These are phyloP conservation scores for Cyclocybe cylindracea DNA, from an alignment of 768 basidiomycete species.

Conservation along the genomic window DNA sequence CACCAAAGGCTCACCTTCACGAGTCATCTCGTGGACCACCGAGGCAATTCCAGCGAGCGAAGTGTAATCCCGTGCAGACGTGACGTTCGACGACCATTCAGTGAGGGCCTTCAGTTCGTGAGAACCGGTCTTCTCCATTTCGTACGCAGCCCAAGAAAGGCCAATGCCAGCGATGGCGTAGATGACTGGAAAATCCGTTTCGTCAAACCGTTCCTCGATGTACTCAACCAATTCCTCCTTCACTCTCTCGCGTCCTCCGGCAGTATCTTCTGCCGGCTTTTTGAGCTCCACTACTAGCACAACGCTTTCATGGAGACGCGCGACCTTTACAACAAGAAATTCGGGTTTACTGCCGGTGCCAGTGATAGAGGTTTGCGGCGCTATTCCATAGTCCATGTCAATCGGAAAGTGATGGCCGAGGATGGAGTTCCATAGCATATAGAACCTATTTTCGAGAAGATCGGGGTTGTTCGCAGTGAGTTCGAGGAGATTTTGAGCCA, in stretches of 20 bases:
- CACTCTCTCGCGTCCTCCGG: conserved; percentile 1
- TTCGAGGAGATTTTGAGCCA: conserved; percentile 10
- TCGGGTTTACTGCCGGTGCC: conserved; percentile 6
- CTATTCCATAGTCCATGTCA: conserved; percentile 9
- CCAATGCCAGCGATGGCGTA: conserved; percentile 11
- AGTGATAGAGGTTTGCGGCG: conserved; percentile 6
- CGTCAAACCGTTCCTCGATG: conserved; percentile 9
- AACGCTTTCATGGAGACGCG: conserved; percentile 3
- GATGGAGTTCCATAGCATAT: conserved; percentile 14
- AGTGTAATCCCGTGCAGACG: conserved; percentile 1
- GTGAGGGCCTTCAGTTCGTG: conserved; percentile 2
- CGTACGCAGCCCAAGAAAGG: conserved; percentile 7
- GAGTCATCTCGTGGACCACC: conserved; percentile 2
- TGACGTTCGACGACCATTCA: conserved; percentile 6
- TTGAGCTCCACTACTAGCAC: conserved; percentile 7
- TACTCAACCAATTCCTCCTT: conserved; percentile 6
- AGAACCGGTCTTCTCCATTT: conserved; percentile 3
- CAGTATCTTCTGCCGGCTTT: conserved; percentile 10
- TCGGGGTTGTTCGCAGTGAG: conserved; percentile 2
- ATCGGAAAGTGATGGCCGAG: conserved; percentile 10
- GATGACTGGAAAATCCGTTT: conserved; percentile 9
- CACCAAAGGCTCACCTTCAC: neutral
- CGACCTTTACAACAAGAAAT: conserved; percentile 5
- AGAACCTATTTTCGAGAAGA: conserved; percentile 7
- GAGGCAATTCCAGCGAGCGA: neutral